Base-by-base conservation (phyloP, 2,329 filamentous ascomycete species). In the Aspergillus melleus region DNA sequence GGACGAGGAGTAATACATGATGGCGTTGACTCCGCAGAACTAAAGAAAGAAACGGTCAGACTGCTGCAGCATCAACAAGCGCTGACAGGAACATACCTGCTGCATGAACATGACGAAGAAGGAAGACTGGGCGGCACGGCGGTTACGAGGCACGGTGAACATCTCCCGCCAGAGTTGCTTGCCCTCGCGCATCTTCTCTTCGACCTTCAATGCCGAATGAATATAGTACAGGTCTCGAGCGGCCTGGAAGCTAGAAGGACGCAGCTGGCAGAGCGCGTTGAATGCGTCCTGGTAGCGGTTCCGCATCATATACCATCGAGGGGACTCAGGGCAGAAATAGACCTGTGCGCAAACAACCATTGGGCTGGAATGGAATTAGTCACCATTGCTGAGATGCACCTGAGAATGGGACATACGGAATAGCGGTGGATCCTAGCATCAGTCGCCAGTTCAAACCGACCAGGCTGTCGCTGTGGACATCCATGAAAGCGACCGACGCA, bases 21-120 rank as follows among this genome's bases (percentile, higher is more conserved):
- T 85, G 14, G 85, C 80, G 51, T 86, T 86, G 46, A 85, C 77
- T 5, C 77, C 77, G 58, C 81, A 83, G 65, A 80, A 79, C 64
- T 74, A 64, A 10, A 63, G 56, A 10, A 2, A 16, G 14, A 14
- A 6, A 16, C 1, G 19, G 20, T 55, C 19, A 46, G 26, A 6
- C 44, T n/a, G 16, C 36, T 42, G 16, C 36, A 16, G 2, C 2
- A 16, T 2, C 2, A 4, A 26, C 16, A 16, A 42, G 14, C 10
- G 12, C 6, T 16, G 14, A 4, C 26, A 30, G 44, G 22, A 20
- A 11, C 14, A n/a, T 10, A 76, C 77, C 67, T 88, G 86, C 67
- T 89, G 86, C 79, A 86, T 81, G 63, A 87, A 88, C 86, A 89
- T 89, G 57, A 88, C 84, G 42, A 88, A 83, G 72, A 85, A 82